A percentile compares a stretch with the other conserved stretches of the same genome.
Evolutionary conservation across 148 eudicot species (phyloP).

Genomic region (Vaccinium vitisidaea): DNA sequence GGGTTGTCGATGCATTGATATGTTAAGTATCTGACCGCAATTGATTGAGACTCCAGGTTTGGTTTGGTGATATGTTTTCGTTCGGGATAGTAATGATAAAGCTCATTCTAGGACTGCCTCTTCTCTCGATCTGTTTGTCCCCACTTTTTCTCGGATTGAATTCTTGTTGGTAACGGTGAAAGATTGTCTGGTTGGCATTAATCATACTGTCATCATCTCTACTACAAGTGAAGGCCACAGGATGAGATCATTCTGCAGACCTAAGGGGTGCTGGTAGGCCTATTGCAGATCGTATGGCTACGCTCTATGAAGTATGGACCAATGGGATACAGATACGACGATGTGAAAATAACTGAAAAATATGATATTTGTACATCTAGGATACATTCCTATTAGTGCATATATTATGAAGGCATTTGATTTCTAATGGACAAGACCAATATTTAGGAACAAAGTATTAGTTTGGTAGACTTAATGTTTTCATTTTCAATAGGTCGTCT

Average conservation of each 20-base stretch:
- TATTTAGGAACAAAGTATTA: not conserved
- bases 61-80: not conserved
- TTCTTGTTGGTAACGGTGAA: not conserved
- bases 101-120: not conserved
- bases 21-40: not conserved
- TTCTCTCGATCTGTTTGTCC: not conserved
- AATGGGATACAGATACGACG: not conserved
- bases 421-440: not conserved
- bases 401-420: not conserved
- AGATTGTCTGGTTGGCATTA: not conserved
- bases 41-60: not conserved
- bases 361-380: not conserved
- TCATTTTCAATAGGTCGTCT: not conserved
- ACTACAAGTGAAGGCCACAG: not conserved
- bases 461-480: not conserved
- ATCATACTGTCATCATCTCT: not conserved
- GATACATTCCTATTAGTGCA: not conserved
- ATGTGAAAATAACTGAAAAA: not conserved
- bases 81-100: not conserved
- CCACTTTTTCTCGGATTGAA: not conserved
- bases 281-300: not conserved
- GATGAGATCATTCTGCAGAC: not conserved
- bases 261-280: conserved; percentile 5
- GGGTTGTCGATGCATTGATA: not conserved
- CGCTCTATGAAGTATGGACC: not conserved